Evolutionary conservation across 2,329 filamentous ascomycete species (phyloP).

Genomic region (Dothidotthia symphoricarpi): DNA sequence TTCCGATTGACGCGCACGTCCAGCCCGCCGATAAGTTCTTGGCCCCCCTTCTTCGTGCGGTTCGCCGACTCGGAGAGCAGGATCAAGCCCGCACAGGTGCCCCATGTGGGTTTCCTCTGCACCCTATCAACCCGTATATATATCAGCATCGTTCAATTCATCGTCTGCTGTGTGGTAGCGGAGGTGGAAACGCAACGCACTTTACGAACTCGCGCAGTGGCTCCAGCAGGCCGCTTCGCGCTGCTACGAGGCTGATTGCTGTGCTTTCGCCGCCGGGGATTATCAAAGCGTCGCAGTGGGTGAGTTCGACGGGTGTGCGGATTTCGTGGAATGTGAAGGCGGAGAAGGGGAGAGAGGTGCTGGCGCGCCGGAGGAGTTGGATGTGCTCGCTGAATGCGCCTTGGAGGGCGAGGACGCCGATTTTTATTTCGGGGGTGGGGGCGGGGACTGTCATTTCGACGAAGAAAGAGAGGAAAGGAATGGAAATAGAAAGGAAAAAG

Average conservation of each 20-base stretch:
- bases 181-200: slow-evolving; percentile 49
- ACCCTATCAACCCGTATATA: slow-evolving; percentile 55
- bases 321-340: slow-evolving; percentile 73
- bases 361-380: slow-evolving; percentile 68
- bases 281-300: slow-evolving; percentile 75
- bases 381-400: slow-evolving; percentile 92
- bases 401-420: slow-evolving; percentile 74
- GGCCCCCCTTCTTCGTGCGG: slow-evolving; percentile 83
- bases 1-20: slow-evolving; percentile 90
- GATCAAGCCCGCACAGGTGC: slow-evolving; percentile 93
- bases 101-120: slow-evolving; percentile 81
- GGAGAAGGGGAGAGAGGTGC: slow-evolving; percentile 46
- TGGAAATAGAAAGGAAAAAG: neutral
- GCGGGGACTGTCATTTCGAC: slow-evolving; percentile 27
- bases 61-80: slow-evolving; percentile 85
- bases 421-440: slow-evolving; percentile 43
- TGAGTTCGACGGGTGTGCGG: slow-evolving; percentile 69
- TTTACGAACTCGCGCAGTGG: slow-evolving; percentile 89
- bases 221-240: slow-evolving; percentile 75
- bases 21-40: slow-evolving; percentile 89
- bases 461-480: slow-evolving; percentile 4
- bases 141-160: slow-evolving; percentile 1
- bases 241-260: slow-evolving; percentile 84
- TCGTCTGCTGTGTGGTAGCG: too few relatives aligned
- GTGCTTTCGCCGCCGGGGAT: slow-evolving; percentile 95